Percentiles rank a stretch among this genome's conserved stretches.
These are phyloP conservation scores for Saposhnikovia divaricata DNA, from an alignment of 129 eudicot genomes.

Conservation along the genomic window DNA sequence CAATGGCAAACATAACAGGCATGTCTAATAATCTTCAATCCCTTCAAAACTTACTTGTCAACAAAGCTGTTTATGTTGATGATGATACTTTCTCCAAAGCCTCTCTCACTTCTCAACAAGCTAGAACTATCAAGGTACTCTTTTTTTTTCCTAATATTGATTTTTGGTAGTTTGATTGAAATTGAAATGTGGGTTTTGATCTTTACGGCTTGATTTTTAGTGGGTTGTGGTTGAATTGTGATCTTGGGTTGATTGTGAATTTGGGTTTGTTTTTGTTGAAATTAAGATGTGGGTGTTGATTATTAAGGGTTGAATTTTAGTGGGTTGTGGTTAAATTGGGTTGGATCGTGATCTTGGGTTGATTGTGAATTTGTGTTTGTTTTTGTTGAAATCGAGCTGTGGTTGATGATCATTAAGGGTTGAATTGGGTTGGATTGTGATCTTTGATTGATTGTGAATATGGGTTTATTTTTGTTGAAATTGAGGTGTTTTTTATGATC, in stretches of 20 bases:
- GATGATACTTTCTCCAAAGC: constrained; percentile 70
- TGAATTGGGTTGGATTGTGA: neutral
- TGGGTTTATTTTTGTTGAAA: neutral
- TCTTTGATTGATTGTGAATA: neutral
- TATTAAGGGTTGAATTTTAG: neutral
- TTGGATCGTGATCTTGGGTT: neutral
- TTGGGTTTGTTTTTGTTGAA: neutral
- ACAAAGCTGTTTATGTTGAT: constrained; percentile 85
- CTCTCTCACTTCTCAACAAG: constrained; percentile 76
- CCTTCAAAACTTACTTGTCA: constrained; percentile 57
- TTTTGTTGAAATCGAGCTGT: neutral
- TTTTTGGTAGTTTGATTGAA: neutral
- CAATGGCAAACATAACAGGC: constrained; percentile 74
- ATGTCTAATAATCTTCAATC: constrained; percentile 72
- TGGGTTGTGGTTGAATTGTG: neutral
- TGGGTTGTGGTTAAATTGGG: neutral
- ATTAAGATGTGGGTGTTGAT: neutral
- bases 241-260: neutral
- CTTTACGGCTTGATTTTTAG: neutral
- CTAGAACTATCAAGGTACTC: constrained; percentile 73
- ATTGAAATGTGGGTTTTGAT: neutral
- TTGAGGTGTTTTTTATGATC: neutral
- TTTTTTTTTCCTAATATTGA: no score
- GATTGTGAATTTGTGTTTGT: neutral
- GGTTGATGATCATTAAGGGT: neutral